Conservation (phyloP, 176 grass and related monocot genomes). For the Juncus effusus region DNA sequence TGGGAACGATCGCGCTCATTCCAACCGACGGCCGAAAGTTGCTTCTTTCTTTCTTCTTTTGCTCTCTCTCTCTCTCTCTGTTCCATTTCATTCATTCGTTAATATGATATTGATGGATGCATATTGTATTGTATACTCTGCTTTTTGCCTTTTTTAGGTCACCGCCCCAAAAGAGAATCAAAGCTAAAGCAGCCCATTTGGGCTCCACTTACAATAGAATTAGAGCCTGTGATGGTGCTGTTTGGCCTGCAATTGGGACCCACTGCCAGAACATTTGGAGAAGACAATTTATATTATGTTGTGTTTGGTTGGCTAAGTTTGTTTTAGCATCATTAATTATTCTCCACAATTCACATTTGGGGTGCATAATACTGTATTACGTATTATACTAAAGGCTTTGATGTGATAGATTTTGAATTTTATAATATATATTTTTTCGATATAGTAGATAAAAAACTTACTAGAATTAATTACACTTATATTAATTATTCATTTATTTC, state of each 20-base stretch:
- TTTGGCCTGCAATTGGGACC: constrained; percentile 1
- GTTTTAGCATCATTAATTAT: no score
- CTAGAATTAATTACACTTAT: no score
- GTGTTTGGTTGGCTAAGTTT: no score
- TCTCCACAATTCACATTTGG: no score
- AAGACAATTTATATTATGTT: no score
- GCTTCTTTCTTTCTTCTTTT: constrained; percentile 15
- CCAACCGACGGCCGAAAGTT: constrained; percentile 42
- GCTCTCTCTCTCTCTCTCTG: constrained; percentile 12
- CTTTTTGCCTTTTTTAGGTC: constrained; percentile 5
- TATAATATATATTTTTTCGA: no score
- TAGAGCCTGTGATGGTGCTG: not conserved
- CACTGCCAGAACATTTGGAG: constrained; percentile 29
- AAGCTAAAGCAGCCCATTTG: constrained; percentile 1
- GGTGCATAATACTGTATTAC: no score
- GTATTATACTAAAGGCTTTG: no score
- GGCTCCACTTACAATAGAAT: constrained; percentile 16
- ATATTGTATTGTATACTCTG: constrained; percentile 1
- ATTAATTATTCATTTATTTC: no score
- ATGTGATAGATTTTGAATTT: no score
- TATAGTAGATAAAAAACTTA: no score
- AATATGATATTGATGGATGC: not conserved
- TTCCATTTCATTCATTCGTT: constrained; percentile 1
- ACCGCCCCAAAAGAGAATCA: constrained; percentile 29
- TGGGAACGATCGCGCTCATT: constrained; percentile 32